Evolutionary conservation across 2,329 filamentous ascomycete species (phyloP), one percentile per base, ranked within the genome.

Genomic region (Epichloe sp.): DNA sequence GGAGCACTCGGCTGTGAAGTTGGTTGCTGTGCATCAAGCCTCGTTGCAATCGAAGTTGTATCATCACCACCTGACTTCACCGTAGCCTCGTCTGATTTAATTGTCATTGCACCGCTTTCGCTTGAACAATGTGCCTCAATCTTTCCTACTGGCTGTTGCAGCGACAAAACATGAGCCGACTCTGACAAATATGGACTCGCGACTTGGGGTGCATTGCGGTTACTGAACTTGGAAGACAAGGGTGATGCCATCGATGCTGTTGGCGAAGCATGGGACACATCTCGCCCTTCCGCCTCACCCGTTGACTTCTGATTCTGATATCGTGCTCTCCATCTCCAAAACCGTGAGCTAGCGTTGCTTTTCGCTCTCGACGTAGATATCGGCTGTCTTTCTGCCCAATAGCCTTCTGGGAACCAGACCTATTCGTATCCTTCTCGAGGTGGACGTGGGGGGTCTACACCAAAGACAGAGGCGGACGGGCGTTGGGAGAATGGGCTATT

Each of bases 401-500:
- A 82, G 5, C 78, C 78, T 48, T 73, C 74, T 1, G 78, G 78
- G 59, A 78, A 80, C 78, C 78, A 81, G 23, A 81, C 78, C 78
- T 77, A 82, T 65, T 82, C 78, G 58, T 65, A 70, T 41, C 78
- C 77, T 44, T 74, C 69, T 47, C 65, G 73, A 49, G 78, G 65
- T n/a, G 74, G 71, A 2, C 78, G 72, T 23, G 78, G 78, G 78
- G 51, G 78, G 51, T 81, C 77, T 31, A 75, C 60, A 15, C 61
- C 63, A 17, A 62, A 66, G 6, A 50, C 52, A 23, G 55, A 21
- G 15, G 38, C 37, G n/a, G 52, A 44, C 12, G 31, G 48, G 14
- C 15, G 50, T 17, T 48, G 53, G 50, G 15, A 57, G 54, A 14
- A 40, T 3, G 35, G 21, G 11, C 23, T 21, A 11, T 36, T 45